phyloP scores from a whole-genome alignment of 768 basidiomycete species.

The Chalciporus piperatus region DNA sequence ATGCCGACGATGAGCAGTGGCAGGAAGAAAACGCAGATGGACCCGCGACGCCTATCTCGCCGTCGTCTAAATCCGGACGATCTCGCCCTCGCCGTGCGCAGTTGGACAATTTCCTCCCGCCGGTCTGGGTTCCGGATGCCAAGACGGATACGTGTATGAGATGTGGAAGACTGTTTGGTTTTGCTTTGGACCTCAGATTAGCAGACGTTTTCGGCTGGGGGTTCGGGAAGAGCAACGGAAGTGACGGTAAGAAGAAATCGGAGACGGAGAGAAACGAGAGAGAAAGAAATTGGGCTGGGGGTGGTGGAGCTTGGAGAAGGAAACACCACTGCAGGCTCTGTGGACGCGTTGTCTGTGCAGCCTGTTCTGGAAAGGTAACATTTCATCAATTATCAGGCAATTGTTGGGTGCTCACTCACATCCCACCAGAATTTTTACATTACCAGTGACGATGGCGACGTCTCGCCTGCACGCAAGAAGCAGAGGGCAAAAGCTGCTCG shows the following conservation, averaged over 20 bases:
- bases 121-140: conserved; percentile 90
- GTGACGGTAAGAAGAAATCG: conserved; percentile 13
- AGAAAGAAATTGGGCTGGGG: conserved; percentile 10
- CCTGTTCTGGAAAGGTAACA: conserved; percentile 74
- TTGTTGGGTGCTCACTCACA: neutral
- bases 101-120: conserved; percentile 69
- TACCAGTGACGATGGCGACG: conserved; percentile 39
- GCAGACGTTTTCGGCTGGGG: conserved; percentile 29
- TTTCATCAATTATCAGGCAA: neutral
- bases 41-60: conserved; percentile 29
- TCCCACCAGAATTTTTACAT: conserved; percentile 76
- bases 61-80: neutral
- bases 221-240: conserved; percentile 32
- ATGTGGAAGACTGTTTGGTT: conserved; percentile 73
- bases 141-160: conserved; percentile 84
- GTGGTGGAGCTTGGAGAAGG: conserved; percentile 43
- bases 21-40: conserved; percentile 41
- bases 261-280: conserved; percentile 6
- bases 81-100: conserved; percentile 25
- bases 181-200: conserved; percentile 26
- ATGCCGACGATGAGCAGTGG: conserved; percentile 39
- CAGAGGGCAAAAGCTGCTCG: conserved; percentile 61
- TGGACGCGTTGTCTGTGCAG: conserved; percentile 81
- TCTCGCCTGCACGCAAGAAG: conserved; percentile 36
- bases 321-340: conserved; percentile 87